phyloP scores from a whole-genome alignment of 2,329 filamentous ascomycete genomes.

The Thyridium curvatum region DNA sequence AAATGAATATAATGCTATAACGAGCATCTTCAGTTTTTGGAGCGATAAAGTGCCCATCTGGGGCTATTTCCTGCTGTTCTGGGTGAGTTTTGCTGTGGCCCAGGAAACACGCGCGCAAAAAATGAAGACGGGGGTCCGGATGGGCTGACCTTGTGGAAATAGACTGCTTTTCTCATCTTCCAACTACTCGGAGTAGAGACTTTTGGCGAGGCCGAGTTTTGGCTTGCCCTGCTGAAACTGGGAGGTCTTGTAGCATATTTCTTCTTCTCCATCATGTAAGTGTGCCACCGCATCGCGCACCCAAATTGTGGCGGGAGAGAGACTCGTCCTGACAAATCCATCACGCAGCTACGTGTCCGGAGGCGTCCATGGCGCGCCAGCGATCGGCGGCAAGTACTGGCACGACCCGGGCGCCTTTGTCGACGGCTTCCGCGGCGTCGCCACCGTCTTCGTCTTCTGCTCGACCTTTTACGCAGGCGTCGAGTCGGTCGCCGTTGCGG shows the following conservation, averaged over 20 bases:
- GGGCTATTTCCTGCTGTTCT: conserved; percentile 70
- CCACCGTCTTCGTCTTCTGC: conserved; percentile 62
- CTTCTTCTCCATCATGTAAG: conserved; percentile 61
- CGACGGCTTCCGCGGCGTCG: conserved; percentile 60
- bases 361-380: conserved; percentile 54
- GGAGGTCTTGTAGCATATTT: conserved; percentile 65
- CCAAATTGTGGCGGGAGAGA: neutral
- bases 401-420: conserved; percentile 63
- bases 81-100: conserved; percentile 36
- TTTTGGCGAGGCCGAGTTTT: conserved; percentile 77
- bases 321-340: neutral
- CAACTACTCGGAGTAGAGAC: conserved; percentile 67
- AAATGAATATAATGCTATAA: conserved; percentile 67
- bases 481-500: conserved; percentile 56
- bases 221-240: conserved; percentile 69
- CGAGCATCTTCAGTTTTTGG: conserved; percentile 62
- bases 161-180: conserved; percentile 55
- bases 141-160: neutral
- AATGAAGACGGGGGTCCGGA: too few relatives aligned
- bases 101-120: too few relatives aligned
- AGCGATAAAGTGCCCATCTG: conserved; percentile 52
- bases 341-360: conserved; percentile 52
- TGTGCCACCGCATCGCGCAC: conserved; percentile 1
- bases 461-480: conserved; percentile 67
- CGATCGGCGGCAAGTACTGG: conserved; percentile 68